phyloP scores from a whole-genome alignment of 306 rosid species.

The Betula pendula region DNA sequence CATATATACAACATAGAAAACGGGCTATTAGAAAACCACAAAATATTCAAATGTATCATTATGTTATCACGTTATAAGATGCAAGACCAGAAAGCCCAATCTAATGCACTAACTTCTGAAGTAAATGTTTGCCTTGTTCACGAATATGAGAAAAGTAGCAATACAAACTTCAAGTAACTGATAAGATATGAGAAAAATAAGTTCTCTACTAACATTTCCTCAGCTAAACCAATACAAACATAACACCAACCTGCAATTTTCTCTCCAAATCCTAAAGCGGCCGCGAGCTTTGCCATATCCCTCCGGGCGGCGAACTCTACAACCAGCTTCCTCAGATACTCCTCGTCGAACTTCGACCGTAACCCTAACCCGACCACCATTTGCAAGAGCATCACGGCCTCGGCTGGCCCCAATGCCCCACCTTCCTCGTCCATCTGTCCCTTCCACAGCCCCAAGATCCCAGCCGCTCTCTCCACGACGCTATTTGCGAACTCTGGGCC shows the following conservation, averaged over 20 bases:
- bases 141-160: background rate
- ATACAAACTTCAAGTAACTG: background rate
- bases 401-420: slow-evolving; percentile 58
- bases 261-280: slow-evolving; percentile 52
- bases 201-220: no score
- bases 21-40: background rate
- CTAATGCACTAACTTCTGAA: background rate
- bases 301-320: slow-evolving; percentile 63
- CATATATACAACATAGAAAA: background rate
- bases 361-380: slow-evolving; percentile 63
- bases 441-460: slow-evolving; percentile 63
- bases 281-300: slow-evolving; percentile 81
- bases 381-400: slow-evolving; percentile 79
- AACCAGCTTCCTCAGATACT: slow-evolving; percentile 57
- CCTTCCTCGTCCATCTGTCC: slow-evolving; percentile 45
- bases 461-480: slow-evolving; percentile 50
- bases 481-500: slow-evolving; percentile 43
- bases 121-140: background rate
- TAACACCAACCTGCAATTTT: slow-evolving; percentile 56
- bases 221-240: background rate
- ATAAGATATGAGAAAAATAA: background rate
- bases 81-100: background rate
- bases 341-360: slow-evolving; percentile 39
- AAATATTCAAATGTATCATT: background rate
- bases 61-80: background rate